Evolutionary conservation across 345 rosid species (phyloP), one percentile per base, ranked within the genome.

Genomic region (Camelina laxa): DNA sequence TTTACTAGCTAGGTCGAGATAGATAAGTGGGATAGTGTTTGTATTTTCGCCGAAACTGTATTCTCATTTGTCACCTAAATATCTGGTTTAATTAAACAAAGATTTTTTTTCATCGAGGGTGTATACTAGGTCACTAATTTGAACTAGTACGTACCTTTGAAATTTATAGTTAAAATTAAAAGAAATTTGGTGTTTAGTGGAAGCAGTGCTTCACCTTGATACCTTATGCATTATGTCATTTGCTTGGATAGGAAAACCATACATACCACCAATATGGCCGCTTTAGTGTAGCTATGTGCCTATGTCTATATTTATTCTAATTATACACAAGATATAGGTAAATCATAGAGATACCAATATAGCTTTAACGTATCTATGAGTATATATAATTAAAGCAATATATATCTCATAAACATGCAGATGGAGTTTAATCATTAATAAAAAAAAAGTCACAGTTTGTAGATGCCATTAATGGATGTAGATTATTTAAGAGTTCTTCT

Each of bases 11-110:
- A 75, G 36, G 42, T 57, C 14, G 36, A 57, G 67, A 74, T 57
- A 74, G 33, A 73, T 57, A 57, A 19, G 42, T 62, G 22, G 50
- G 38, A 73, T 73, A 14, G 48, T 64, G 35, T 73, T 73, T 42
- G 14, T 11, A 15, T 55, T 64, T 16, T 56, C 15, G 22, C 35
- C 38, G 17, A 73, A 64, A 31, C 36, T 64, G 47, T 16, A 63
- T 53, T 65, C 36, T 12, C 59, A 65, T 65, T 49, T 65, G 5
- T 33, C 64, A 27, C 44, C 21, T 35, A 33, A 33, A 42, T 41
- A 53, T 55, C 8, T 64, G 45, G 36, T 63, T 27, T 41, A 31
- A 54, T 31, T 73, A 39, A 8, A 53, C 63, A 42, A 27, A 60
- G 0, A 12, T 9, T 42, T 12, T 22, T 6, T 53, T 62, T 17